Conservation (phyloP, 139 green algal species). For the Auxenochlorella pyrenoidosa region DNA sequence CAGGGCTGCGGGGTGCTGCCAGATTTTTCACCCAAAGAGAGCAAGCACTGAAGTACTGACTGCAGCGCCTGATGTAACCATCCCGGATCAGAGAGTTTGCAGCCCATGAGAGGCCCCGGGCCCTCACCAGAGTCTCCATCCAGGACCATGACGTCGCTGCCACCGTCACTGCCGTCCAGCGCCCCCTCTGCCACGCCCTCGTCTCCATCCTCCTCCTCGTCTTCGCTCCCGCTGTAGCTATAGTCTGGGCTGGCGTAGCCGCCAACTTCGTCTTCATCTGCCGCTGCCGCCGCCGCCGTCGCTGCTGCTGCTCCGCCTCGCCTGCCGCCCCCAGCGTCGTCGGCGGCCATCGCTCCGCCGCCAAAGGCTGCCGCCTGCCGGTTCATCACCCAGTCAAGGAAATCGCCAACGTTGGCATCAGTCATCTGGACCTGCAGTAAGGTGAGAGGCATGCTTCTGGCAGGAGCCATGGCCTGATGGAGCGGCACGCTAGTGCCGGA, state of each 20-base stretch:
- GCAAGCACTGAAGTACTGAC: no score
- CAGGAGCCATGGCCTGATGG: background rate
- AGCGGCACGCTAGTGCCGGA: no score
- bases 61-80: no score
- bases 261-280: background rate
- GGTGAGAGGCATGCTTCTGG: no score
- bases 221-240: slow-evolving; percentile 14
- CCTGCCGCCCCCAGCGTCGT: background rate
- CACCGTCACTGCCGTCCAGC: background rate
- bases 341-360: background rate
- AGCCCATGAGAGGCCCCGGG: background rate
- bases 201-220: background rate
- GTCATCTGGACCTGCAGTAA: background rate
- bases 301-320: background rate
- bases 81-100: background rate
- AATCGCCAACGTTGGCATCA: background rate
- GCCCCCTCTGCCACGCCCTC: background rate
- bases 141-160: background rate
- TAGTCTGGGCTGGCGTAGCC: slow-evolving; percentile 25
- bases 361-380: background rate
- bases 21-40: no score
- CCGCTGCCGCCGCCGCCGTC: background rate
- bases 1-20: no score
- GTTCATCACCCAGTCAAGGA: slow-evolving; percentile 26
- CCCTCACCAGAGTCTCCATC: background rate